Evolutionary conservation across 2,329 filamentous ascomycete genomes (phyloP), one percentile per base, ranked within the genome.

Genomic region (Fusarium sp.): DNA sequence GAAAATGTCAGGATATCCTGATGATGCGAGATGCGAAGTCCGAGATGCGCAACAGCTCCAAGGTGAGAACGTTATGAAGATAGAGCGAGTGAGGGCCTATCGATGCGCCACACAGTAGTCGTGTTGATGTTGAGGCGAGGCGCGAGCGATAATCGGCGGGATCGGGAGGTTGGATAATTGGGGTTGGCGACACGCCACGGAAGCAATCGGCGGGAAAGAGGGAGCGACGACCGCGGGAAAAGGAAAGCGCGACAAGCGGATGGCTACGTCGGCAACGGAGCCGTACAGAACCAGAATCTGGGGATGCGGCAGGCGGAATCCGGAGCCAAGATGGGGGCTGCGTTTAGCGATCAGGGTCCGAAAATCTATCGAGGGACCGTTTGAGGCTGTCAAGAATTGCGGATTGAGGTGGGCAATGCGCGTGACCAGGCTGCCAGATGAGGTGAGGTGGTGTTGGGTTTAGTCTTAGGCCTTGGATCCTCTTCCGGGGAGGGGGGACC

Each of bases 321-420:
- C 48, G 61, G 42, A 47, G 65, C 65, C 59, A 63, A 65, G 42
- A 70, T 65, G 51, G 36, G 53, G 45, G 50, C 45, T 65, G 28
- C 26, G 46, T 48, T 48, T 48, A 59, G 46, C 65, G 58, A 72
- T 71, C 58, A 64, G 63, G 63, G 48, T 65, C 63, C 58, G 66
- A 56, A 65, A 65, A 59, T 62, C 62, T 64, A 65, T 71, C 34
- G 20, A 64, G 65, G 68, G 64, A 71, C 74, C 70, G 72, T 74
- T 75, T 73, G 72, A 74, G 65, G 74, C 68, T 73, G 74, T 76
- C 71, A 60, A 73, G 70, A 68, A 71, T 71, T 74, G 73, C 69
- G 65, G 73, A 72, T 70, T 59, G 72, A 73, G 65, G 75, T 73
- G 76, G 76, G 73, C 74, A 77, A 77, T 77, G 76, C 76, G 76